phyloP scores from a whole-genome alignment of 225 moss, liverwort and hornwort species.

The Lunularia cruciata region DNA sequence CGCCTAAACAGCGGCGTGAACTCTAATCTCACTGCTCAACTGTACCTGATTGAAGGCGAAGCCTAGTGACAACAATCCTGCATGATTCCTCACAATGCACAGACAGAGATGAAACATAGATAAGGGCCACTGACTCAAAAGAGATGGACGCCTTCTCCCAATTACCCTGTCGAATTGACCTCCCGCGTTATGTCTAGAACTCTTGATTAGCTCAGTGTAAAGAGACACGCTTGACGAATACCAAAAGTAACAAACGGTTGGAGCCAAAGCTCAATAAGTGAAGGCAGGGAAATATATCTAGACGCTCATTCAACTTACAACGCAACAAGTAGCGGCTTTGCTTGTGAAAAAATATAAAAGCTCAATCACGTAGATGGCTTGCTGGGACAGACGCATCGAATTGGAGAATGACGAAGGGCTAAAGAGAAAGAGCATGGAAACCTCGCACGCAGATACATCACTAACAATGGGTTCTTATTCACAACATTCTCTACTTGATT shows the following conservation, averaged over 20 bases:
- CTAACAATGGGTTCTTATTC: conserved; percentile 21
- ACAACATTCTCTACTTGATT: conserved; percentile 22
- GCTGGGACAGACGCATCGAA: conserved; percentile 20
- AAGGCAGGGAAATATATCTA: not conserved
- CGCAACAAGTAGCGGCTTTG: conserved; percentile 21
- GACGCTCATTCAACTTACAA: not conserved
- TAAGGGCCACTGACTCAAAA: not conserved
- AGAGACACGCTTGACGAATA: not conserved
- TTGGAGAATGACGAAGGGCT: conserved; percentile 8
- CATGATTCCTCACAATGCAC: not conserved
- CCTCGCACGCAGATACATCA: conserved; percentile 16
- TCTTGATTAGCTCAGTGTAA: not conserved
- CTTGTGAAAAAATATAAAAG: conserved; percentile 26
- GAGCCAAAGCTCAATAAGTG: not conserved
- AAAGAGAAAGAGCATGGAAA: conserved; percentile 20
- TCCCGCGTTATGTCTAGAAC: not conserved
- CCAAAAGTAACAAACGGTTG: not conserved
- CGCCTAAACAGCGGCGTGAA: not conserved
- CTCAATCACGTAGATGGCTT: conserved; percentile 18
- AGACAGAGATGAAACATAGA: not conserved
- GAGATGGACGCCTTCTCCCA: not conserved
- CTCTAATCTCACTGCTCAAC: not conserved
- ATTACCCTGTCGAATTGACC: conserved; percentile 7
- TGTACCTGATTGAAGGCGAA: not conserved
- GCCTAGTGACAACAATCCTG: not conserved